These are phyloP conservation scores for Voacanga thouarsii DNA, from an alignment of 257 asterid species.

Conservation along the genomic window DNA sequence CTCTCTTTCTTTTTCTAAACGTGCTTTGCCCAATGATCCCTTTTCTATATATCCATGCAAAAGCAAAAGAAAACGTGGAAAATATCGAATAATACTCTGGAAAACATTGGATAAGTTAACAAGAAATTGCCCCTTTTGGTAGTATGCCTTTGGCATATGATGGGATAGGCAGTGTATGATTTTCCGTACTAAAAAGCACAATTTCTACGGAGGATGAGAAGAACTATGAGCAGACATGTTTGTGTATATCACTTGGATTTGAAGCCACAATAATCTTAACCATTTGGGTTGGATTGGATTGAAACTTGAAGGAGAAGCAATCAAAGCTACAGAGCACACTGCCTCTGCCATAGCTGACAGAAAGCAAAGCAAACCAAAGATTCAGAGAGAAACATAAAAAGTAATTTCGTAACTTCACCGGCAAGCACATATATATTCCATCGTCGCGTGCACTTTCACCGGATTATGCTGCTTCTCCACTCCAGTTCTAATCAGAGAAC, in stretches of 20 bases:
- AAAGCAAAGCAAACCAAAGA: neutral
- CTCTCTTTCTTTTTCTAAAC: too few relatives aligned
- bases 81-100: too few relatives aligned
- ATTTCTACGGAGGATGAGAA: neutral
- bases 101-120: too few relatives aligned
- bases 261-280: neutral
- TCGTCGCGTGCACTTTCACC: neutral
- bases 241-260: slow-evolving; percentile 2
- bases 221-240: neutral
- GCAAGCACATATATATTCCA: too few relatives aligned
- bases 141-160: too few relatives aligned
- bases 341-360: too few relatives aligned
- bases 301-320: slow-evolving; percentile 2
- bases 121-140: too few relatives aligned
- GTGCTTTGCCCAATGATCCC: too few relatives aligned
- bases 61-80: too few relatives aligned
- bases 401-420: neutral
- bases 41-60: too few relatives aligned
- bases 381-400: neutral
- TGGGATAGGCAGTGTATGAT: neutral
- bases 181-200: slow-evolving; percentile 4
- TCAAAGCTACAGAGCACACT: neutral
- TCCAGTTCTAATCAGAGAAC: too few relatives aligned
- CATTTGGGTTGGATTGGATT: neutral
- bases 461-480: too few relatives aligned